These are phyloP conservation scores for Mesembryanthemum crystallinum DNA, from an alignment of 148 eudicot genomes.

Conservation along the genomic window DNA sequence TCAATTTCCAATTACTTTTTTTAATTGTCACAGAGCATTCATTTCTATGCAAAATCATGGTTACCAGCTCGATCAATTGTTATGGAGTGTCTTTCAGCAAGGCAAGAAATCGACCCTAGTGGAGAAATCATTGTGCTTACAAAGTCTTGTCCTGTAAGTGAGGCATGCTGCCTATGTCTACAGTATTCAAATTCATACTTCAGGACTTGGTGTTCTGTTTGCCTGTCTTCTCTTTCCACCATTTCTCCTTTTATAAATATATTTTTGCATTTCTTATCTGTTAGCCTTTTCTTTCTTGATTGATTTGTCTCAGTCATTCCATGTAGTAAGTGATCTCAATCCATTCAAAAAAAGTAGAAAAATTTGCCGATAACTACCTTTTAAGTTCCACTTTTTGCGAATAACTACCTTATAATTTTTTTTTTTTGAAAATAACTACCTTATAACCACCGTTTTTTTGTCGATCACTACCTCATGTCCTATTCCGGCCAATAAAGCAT, in stretches of 20 bases:
- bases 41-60: constrained; percentile 58
- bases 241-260: not conserved
- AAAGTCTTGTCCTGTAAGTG: constrained; percentile 59
- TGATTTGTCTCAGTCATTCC: too few species aligned
- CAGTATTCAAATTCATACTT: not conserved
- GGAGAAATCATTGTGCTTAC: constrained; percentile 57
- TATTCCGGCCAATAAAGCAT: too few species aligned
- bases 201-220: not conserved
- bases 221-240: not conserved
- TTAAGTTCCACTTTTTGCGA: too few species aligned
- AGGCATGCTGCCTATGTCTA: constrained; percentile 5
- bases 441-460: too few species aligned
- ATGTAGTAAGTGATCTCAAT: too few species aligned
- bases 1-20: not conserved
- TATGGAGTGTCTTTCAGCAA: constrained; percentile 49
- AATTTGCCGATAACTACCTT: too few species aligned
- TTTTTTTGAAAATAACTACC: too few species aligned
- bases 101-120: constrained; percentile 47
- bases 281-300: not conserved
- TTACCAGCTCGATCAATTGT: constrained; percentile 62
- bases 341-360: too few species aligned
- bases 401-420: too few species aligned
- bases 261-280: not conserved
- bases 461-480: too few species aligned
- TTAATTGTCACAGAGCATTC: constrained; percentile 32